Evolutionary conservation across 2,329 filamentous ascomycete genomes (phyloP).

Genomic region (Helicocarpus griseus): DNA sequence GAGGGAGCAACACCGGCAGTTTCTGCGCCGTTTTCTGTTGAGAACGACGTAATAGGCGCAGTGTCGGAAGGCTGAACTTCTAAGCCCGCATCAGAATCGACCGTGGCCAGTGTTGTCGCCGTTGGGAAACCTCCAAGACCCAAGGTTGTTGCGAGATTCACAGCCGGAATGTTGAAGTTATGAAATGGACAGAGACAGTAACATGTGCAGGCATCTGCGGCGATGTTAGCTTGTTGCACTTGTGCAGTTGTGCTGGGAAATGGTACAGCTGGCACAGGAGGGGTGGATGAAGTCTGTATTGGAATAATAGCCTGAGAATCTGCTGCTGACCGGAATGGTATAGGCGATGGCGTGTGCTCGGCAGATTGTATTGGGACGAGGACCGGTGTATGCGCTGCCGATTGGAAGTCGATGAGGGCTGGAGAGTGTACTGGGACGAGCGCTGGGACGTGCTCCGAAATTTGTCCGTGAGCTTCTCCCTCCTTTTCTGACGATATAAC

Average conservation of each 20-base stretch:
- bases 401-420: background rate
- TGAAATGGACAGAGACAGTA: conserved; percentile 3
- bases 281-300: background rate
- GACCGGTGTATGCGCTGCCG: background rate
- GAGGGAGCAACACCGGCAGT: background rate
- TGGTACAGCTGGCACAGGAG: background rate
- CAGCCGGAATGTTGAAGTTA: conserved; percentile 1
- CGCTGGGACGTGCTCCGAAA: background rate
- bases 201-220: conserved; percentile 1
- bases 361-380: background rate
- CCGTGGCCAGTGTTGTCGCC: background rate
- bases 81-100: background rate
- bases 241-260: background rate
- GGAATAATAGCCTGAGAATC: background rate
- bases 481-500: background rate
- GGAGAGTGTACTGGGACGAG: background rate
- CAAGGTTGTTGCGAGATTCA: background rate
- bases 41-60: background rate
- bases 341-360: background rate
- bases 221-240: background rate
- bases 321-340: background rate
- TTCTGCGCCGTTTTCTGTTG: background rate
- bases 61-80: background rate
- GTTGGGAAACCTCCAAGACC: background rate
- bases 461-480: background rate